Evolutionary conservation across 768 basidiomycete species (phyloP).

Genomic region (Termitomyces sp.): DNA sequence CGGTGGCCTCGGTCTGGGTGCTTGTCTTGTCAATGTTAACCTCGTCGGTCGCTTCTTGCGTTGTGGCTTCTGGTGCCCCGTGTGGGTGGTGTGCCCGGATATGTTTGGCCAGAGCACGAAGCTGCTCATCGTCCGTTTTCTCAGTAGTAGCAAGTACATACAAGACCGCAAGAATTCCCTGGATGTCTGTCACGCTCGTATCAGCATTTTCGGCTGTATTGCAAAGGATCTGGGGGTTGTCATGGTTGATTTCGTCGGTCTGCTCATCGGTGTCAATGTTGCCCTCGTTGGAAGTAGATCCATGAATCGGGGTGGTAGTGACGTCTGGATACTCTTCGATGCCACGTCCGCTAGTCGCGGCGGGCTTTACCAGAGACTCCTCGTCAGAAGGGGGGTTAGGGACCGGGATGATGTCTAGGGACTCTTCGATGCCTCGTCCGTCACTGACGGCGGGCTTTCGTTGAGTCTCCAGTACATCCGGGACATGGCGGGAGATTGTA

Average conservation of each 20-base stretch:
- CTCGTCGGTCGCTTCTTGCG: background rate
- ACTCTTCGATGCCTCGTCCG: too few species aligned
- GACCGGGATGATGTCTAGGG: too few species aligned
- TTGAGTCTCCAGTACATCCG: background rate
- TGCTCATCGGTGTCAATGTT: background rate
- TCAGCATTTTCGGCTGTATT: background rate
- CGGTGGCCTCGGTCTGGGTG: background rate
- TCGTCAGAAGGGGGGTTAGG: background rate
- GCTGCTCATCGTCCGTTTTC: background rate
- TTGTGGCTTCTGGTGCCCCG: background rate
- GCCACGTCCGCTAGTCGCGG: background rate
- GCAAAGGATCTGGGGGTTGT: background rate
- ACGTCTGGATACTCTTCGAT: background rate
- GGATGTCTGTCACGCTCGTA: too few species aligned
- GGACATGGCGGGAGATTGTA: background rate
- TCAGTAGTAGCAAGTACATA: background rate
- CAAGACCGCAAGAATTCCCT: background rate
- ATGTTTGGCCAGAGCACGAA: background rate
- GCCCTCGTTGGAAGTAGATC: background rate
- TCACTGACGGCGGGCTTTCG: background rate
- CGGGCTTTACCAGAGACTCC: background rate
- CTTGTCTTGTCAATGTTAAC: too few species aligned
- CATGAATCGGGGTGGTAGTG: background rate
- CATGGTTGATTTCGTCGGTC: background rate
- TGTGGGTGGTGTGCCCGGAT: background rate